A percentile compares a stretch with the other conserved stretches of the same genome.
Evolutionary conservation across 1,284 basidiomycete species (phyloP).

Genomic region (Papiliotrema terrestris): DNA sequence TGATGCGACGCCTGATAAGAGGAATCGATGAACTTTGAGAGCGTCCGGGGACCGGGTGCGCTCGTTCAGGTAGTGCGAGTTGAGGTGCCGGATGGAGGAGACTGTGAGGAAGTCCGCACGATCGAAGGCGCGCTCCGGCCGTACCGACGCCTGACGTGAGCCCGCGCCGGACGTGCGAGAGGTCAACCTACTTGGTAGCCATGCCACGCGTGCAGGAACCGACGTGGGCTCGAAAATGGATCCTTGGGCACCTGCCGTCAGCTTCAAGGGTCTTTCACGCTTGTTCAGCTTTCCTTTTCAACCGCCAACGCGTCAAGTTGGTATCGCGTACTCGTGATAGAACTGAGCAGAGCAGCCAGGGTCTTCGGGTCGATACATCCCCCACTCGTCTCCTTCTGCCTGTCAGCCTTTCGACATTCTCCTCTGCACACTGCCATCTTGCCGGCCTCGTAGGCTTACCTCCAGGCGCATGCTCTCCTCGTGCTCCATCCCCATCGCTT

Average conservation of each 20-base stretch:
- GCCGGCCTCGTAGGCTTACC: conserved; percentile 16
- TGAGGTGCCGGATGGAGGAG: conserved; percentile 25
- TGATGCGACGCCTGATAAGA: conserved; percentile 37
- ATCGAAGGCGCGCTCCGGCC: not conserved
- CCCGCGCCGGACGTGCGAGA: not conserved
- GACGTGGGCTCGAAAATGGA: conserved; percentile 30
- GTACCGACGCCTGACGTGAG: not conserved
- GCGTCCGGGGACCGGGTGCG: conserved; percentile 33
- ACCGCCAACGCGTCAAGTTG: conserved; percentile 33
- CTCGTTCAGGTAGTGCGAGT: conserved; percentile 27
- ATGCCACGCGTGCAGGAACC: conserved; percentile 38
- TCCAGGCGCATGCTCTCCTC: conserved; percentile 40
- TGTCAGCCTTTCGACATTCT: not conserved
- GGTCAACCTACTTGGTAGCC: conserved; percentile 18
- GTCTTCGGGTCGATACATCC: conserved; percentile 45
- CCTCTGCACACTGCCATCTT: not conserved
- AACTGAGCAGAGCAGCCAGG: conserved; percentile 36
- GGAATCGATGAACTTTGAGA: conserved; percentile 34
- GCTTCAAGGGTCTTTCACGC: not conserved
- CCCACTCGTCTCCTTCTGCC: conserved; percentile 43
- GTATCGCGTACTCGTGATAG: conserved; percentile 40
- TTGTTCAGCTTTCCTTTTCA: conserved; percentile 25
- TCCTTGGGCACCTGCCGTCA: conserved; percentile 34
- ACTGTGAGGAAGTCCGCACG: conserved; percentile 25
- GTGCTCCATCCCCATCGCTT: conserved; percentile 43